These are phyloP conservation scores for Ustilago lituana DNA, from an alignment of 1,284 basidiomycete genomes.

Conservation along the genomic window DNA sequence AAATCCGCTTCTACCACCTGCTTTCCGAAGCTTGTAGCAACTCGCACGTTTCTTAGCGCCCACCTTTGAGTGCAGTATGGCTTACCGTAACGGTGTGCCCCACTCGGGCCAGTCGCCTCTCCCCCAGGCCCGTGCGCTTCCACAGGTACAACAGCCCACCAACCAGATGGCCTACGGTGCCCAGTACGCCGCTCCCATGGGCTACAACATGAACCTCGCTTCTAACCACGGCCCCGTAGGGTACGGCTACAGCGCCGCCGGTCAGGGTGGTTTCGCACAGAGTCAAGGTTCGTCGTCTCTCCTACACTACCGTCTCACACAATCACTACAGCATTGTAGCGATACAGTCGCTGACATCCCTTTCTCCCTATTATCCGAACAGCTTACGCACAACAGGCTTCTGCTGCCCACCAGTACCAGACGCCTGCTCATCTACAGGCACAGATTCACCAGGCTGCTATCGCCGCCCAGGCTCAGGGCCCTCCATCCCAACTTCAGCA, in stretches of 20 bases:
- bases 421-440: constrained; percentile 51
- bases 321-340: no score
- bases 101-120: constrained; percentile 37
- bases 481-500: constrained; percentile 63
- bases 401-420: constrained; percentile 38
- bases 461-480: constrained; percentile 58
- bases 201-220: constrained; percentile 46
- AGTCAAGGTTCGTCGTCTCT: constrained; percentile 56
- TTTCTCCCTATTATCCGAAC: neutral
- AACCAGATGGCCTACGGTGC: constrained; percentile 59
- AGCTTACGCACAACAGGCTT: constrained; percentile 57
- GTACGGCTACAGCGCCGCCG: constrained; percentile 54
- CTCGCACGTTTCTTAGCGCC: neutral
- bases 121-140: constrained; percentile 35
- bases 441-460: constrained; percentile 61
- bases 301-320: no score
- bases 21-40: neutral
- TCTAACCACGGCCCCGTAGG: constrained; percentile 33
- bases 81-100: constrained; percentile 45
- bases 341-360: neutral
- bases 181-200: constrained; percentile 56
- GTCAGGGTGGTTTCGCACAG: constrained; percentile 61
- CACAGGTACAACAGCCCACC: constrained; percentile 58
- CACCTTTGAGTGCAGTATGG: constrained; percentile 15
- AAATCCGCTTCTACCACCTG: neutral